Conservation (phyloP, 495 filamentous ascomycete genomes). For the Xylaria bambusicola region DNA sequence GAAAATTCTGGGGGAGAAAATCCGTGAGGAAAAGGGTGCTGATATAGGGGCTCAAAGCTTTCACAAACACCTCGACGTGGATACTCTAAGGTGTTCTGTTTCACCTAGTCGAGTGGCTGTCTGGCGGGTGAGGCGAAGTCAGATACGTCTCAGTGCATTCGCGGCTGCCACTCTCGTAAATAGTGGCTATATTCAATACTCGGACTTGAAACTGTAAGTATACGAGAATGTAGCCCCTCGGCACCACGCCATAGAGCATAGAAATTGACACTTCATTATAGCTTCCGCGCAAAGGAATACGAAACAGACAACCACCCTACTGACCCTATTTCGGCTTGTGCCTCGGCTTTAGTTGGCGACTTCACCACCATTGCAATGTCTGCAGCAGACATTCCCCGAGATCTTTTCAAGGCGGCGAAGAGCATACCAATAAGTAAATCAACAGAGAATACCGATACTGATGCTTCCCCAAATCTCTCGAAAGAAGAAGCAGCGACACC, state of each 20-base stretch:
- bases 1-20: slow-evolving; percentile 58
- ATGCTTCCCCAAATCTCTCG: slow-evolving; percentile 8
- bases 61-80: slow-evolving; percentile 64
- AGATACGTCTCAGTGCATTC: slow-evolving; percentile 66
- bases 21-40: slow-evolving; percentile 65
- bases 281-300: slow-evolving; percentile 68
- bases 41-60: slow-evolving; percentile 67
- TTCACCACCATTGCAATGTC: slow-evolving; percentile 76
- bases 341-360: slow-evolving; percentile 74
- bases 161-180: slow-evolving; percentile 67
- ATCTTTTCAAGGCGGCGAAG: slow-evolving; percentile 60
- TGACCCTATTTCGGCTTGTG: slow-evolving; percentile 71
- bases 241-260: too few species aligned
- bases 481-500: slow-evolving; percentile 25
- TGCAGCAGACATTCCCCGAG: slow-evolving; percentile 76
- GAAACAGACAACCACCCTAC: slow-evolving; percentile 71
- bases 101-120: slow-evolving; percentile 66
- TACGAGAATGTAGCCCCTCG: too few species aligned
- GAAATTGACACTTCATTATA: slow-evolving; percentile 37
- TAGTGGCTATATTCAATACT: slow-evolving; percentile 60
- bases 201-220: slow-evolving; percentile 68
- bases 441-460: slow-evolving; percentile 20
- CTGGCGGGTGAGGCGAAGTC: slow-evolving; percentile 67
- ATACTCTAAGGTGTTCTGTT: slow-evolving; percentile 63
- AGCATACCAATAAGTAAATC: slow-evolving; percentile 22